Conservation (phyloP, 2,329 filamentous ascomycete species). For the Pseudogymnoascus sp. region DNA sequence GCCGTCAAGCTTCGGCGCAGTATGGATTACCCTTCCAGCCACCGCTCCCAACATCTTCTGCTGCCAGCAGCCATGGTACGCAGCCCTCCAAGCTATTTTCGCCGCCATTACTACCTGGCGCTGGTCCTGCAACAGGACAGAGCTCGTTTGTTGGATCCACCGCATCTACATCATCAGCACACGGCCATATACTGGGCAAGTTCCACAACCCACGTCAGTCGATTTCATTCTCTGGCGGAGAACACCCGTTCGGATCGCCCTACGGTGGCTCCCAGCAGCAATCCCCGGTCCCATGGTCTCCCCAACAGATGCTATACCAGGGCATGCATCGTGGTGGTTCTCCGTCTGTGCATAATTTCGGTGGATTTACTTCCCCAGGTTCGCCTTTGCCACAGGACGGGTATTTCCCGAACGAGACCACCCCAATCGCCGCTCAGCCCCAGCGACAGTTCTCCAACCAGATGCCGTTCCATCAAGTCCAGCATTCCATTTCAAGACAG, state of each 20-base stretch:
- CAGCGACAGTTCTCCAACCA: constrained; percentile 49
- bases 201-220: constrained; percentile 62
- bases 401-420: constrained; percentile 22
- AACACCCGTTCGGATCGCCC: constrained; percentile 52
- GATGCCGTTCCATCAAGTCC: constrained; percentile 33
- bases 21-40: constrained; percentile 78
- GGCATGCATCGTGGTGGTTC: constrained; percentile 50
- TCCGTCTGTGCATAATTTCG: constrained; percentile 50
- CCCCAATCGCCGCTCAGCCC: constrained; percentile 23
- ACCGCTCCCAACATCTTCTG: constrained; percentile 70
- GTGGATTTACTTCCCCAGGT: constrained; percentile 52
- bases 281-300: constrained; percentile 51
- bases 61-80: constrained; percentile 57
- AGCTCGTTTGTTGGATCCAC: constrained; percentile 57
- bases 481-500: constrained; percentile 33
- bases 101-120: constrained; percentile 48
- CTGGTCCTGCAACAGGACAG: constrained; percentile 50
- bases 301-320: constrained; percentile 45
- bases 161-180: constrained; percentile 65
- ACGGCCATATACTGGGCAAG: constrained; percentile 44
- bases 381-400: constrained; percentile 47
- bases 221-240: constrained; percentile 54
- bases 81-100: constrained; percentile 47
- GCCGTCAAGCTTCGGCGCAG: constrained; percentile 62
- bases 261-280: constrained; percentile 59